Conservation (phyloP, 2,329 filamentous ascomycete species). For the Colletotrichum melonis region DNA sequence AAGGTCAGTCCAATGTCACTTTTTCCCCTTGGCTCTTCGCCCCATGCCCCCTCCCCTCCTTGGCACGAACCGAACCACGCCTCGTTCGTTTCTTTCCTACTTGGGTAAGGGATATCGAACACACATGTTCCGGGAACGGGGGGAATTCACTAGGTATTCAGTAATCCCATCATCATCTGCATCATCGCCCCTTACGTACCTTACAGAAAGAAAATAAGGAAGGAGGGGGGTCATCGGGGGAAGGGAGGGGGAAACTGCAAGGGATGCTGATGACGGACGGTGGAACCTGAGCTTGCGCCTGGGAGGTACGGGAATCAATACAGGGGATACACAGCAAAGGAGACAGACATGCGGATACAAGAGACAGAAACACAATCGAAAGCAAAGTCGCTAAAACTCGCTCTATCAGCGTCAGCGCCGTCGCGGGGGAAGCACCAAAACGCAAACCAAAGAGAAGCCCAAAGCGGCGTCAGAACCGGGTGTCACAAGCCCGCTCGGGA, state of each 20-base stretch:
- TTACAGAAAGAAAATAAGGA: not conserved
- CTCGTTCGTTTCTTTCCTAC: not conserved
- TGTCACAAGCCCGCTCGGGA: not conserved
- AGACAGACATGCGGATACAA: too few relatives aligned
- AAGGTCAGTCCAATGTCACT: not conserved
- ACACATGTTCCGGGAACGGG: too few relatives aligned
- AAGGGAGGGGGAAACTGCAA: not conserved
- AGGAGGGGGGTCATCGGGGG: not conserved
- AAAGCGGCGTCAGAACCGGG: slow-evolving; percentile 6
- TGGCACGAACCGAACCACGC: not conserved
- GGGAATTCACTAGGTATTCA: not conserved
- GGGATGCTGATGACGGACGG: not conserved
- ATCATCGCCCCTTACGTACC: not conserved
- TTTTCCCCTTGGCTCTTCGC: not conserved
- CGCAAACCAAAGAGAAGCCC: not conserved
- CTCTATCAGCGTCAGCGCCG: not conserved
- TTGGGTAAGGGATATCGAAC: not conserved
- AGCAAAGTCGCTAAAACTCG: not conserved
- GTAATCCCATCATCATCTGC: not conserved
- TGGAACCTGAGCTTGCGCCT: not conserved
- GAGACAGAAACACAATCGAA: not conserved
- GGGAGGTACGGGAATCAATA: not conserved
- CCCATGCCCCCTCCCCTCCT: not conserved
- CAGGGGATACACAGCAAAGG: too few relatives aligned
- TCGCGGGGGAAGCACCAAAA: not conserved